phyloP scores from a whole-genome alignment of 768 basidiomycete genomes.

The Dictyophora rubrovolvata region DNA sequence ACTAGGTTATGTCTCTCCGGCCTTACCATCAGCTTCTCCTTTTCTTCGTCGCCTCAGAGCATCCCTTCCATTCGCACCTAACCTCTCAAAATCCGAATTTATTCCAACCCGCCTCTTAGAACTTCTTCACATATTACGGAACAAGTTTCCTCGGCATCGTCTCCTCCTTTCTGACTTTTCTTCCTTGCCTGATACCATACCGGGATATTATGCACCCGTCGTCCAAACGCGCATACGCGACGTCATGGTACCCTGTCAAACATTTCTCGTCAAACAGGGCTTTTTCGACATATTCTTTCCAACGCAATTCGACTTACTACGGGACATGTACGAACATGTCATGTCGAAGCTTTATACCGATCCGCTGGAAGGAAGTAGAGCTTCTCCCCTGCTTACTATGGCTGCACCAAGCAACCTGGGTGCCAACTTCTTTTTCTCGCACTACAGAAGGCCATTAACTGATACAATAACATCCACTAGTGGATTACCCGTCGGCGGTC shows the following conservation, averaged over 20 bases:
- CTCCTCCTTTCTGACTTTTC: slow-evolving; percentile 91
- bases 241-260: slow-evolving; percentile 79
- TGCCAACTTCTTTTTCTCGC: slow-evolving; percentile 63
- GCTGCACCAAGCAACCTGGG: slow-evolving; percentile 44
- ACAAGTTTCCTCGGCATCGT: slow-evolving; percentile 85
- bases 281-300: slow-evolving; percentile 99
- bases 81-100: slow-evolving; percentile 80
- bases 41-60: slow-evolving; percentile 54
- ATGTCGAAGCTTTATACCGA: slow-evolving; percentile 45
- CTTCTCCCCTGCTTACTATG: slow-evolving; percentile 42
- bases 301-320: slow-evolving; percentile 72
- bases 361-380: slow-evolving; percentile 24
- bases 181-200: slow-evolving; percentile 74
- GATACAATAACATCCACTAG: slow-evolving; percentile 69
- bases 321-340: slow-evolving; percentile 84
- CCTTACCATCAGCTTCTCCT: slow-evolving; percentile 39
- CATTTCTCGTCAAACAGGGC: slow-evolving; percentile 86
- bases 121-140: slow-evolving; percentile 73
- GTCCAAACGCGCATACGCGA: slow-evolving; percentile 82
- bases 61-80: slow-evolving; percentile 79
- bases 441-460: slow-evolving; percentile 49
- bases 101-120: slow-evolving; percentile 85
- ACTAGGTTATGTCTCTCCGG: slow-evolving; percentile 32
- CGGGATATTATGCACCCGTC: slow-evolving; percentile 74
- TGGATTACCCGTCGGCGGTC: slow-evolving; percentile 70